Evolutionary conservation across 2,329 filamentous ascomycete genomes (phyloP), one percentile per base, ranked within the genome.

Genomic region (Rutstroemia sp.): DNA sequence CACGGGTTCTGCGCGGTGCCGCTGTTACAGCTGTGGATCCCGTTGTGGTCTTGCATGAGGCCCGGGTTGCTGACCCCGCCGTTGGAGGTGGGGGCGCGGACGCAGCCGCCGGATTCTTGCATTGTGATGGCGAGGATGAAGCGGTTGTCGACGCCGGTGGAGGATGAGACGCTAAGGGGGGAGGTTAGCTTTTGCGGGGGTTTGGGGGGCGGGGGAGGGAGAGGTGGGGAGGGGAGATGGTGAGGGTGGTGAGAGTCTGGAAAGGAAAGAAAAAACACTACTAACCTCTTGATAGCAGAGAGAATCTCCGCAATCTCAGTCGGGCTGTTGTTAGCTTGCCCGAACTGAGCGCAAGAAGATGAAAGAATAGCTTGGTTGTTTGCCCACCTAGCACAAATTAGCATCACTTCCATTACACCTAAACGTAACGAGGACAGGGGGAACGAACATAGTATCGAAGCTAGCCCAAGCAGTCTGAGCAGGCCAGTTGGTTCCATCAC

Each of bases 101-200:
- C 65, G 27, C 63, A 62, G 21, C 68, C 67, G 23, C 64, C 65
- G 5, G 64, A 65, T 55, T 71, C 69, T 60, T 71, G 69, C 62
- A 70, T 65, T n/a, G 70, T 62, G 17, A 69, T 60, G n/a, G 68
- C 69, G 4, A 71, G 62, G 23, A 70, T 68, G 56, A 70, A 67
- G 3, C 69, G 63, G 2, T 17, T 2, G 39, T 55, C 53, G 14
- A 55, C 39, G 4, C 53, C 53, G 19, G 46, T 44, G 17, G 19
- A 25, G 2, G 5, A 44, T 2, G 46, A 27, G 16, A 21, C 19
- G 7, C 17, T 21, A 2, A 10, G 10, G 30, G 30, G 30, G 2
- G 30, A 34, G 9, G 9, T 34, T 34, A 34, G 30, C 10, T 34
- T 34, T 34, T 10, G 25, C 6, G 30, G 30, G 30, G 12, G 10